Conservation (phyloP, 371 early-diverging fungal species). For the Rhizopus microsporus region DNA sequence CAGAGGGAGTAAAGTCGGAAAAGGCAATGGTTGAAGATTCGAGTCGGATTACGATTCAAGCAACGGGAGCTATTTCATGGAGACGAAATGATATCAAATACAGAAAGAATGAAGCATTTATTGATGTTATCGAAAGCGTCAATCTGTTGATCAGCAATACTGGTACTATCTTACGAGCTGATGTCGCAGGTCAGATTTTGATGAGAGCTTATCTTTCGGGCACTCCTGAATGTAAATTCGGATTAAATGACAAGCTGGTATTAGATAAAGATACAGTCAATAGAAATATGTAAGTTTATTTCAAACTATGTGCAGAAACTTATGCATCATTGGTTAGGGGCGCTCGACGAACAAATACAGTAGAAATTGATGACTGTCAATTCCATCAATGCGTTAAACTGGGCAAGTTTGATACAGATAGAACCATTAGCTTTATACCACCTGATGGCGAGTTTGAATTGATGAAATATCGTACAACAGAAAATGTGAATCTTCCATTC, state of each 20-base stretch:
- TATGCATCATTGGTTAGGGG: constrained; percentile 10
- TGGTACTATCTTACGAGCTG: constrained; percentile 79
- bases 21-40: constrained; percentile 68
- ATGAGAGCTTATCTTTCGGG: constrained; percentile 97
- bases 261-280: constrained; percentile 70
- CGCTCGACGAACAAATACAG: constrained; percentile 59
- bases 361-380: constrained; percentile 89
- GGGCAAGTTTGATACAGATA: constrained; percentile 78
- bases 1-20: constrained; percentile 84
- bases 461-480: constrained; percentile 89
- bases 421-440: constrained; percentile 94
- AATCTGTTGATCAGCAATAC: constrained; percentile 80
- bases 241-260: constrained; percentile 83
- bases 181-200: constrained; percentile 83
- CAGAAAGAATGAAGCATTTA: constrained; percentile 87
- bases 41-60: constrained; percentile 86
- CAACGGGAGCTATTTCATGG: constrained; percentile 90
- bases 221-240: constrained; percentile 97
- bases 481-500: constrained; percentile 86
- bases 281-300: constrained; percentile 32
- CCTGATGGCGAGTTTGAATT: constrained; percentile 97
- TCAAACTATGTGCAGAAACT: not conserved
- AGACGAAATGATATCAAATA: constrained; percentile 88
- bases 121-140: constrained; percentile 90
- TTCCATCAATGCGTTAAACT: constrained; percentile 93